These are phyloP conservation scores for Tilletia setariae DNA, from an alignment of 1,284 basidiomycete species.

Conservation along the genomic window DNA sequence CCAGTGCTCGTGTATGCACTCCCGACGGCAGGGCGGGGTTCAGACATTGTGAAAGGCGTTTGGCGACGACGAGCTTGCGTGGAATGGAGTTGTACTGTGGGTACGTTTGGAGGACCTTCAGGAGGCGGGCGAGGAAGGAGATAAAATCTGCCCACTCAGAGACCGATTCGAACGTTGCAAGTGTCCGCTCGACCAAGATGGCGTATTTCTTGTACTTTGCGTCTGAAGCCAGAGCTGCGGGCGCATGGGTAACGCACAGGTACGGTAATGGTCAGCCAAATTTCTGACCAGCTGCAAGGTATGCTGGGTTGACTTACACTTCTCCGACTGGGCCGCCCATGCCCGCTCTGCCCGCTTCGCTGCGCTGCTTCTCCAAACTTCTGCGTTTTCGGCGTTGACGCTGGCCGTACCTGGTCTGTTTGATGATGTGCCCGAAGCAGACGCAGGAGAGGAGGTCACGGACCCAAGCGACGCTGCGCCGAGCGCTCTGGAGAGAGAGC, in stretches of 20 bases:
- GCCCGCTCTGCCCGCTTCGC: slow-evolving; percentile 46
- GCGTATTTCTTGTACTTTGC: slow-evolving; percentile 96
- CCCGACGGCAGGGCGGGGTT: slow-evolving; percentile 95
- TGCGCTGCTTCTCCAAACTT: slow-evolving; percentile 44
- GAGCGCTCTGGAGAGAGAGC: background rate
- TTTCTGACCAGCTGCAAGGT: background rate
- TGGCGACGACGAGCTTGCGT: slow-evolving; percentile 86
- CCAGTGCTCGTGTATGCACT: slow-evolving; percentile 91
- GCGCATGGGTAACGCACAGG: background rate
- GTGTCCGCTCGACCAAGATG: slow-evolving; percentile 81
- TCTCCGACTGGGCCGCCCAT: slow-evolving; percentile 50
- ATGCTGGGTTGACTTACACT: slow-evolving; percentile 20
- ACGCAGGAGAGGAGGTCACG: background rate
- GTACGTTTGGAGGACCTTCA: slow-evolving; percentile 90
- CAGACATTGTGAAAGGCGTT: slow-evolving; percentile 90
- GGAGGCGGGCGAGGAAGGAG: slow-evolving; percentile 87
- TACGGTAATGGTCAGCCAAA: background rate
- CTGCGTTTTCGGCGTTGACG: slow-evolving; percentile 8
- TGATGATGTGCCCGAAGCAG: slow-evolving; percentile 6
- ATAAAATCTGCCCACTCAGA: slow-evolving; percentile 99
- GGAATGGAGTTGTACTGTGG: slow-evolving; percentile 93
- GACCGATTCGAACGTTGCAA: slow-evolving; percentile 90
- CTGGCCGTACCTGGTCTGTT: background rate
- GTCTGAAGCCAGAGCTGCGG: slow-evolving; percentile 59
- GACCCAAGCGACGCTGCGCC: background rate